phyloP scores from a whole-genome alignment of 148 eudicot species.

The Dysphania ambrosioides region DNA sequence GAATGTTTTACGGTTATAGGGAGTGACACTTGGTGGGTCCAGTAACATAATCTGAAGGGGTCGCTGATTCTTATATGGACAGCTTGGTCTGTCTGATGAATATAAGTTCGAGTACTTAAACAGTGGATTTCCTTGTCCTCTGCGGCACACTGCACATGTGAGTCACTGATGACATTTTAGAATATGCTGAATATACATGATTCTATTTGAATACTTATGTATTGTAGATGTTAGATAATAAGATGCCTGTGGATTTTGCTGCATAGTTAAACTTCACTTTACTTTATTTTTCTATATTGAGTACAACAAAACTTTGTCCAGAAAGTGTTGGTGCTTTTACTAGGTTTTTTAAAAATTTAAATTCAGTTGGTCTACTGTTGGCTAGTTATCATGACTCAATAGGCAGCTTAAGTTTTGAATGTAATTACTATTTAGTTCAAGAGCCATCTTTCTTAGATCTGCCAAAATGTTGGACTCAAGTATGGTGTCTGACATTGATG shows the following conservation, averaged over 20 bases:
- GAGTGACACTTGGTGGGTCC: slow-evolving; percentile 40
- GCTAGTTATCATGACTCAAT: neutral
- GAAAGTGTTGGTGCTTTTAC: neutral
- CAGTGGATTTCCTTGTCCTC: slow-evolving; percentile 26
- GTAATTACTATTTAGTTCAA: neutral
- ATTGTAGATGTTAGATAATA: slow-evolving; percentile 22
- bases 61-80: slow-evolving; percentile 17
- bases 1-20: slow-evolving; percentile 67
- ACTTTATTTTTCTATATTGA: neutral
- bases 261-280: neutral
- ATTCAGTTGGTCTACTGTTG: neutral
- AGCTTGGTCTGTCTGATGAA: slow-evolving; percentile 6
- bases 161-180: too few relatives aligned
- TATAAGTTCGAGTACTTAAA: slow-evolving; percentile 24
- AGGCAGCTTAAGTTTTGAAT: too few relatives aligned
- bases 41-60: slow-evolving; percentile 31
- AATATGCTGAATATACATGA: too few relatives aligned
- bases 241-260: slow-evolving; percentile 27
- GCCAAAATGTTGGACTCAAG: neutral
- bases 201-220: slow-evolving; percentile 20
- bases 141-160: slow-evolving; percentile 33
- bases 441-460: neutral
- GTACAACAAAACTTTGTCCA: too few relatives aligned
- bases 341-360: neutral
- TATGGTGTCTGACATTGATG: neutral